Evolutionary conservation across 2,329 filamentous ascomycete genomes (phyloP).

Genomic region (Triangularia verruculosa): DNA sequence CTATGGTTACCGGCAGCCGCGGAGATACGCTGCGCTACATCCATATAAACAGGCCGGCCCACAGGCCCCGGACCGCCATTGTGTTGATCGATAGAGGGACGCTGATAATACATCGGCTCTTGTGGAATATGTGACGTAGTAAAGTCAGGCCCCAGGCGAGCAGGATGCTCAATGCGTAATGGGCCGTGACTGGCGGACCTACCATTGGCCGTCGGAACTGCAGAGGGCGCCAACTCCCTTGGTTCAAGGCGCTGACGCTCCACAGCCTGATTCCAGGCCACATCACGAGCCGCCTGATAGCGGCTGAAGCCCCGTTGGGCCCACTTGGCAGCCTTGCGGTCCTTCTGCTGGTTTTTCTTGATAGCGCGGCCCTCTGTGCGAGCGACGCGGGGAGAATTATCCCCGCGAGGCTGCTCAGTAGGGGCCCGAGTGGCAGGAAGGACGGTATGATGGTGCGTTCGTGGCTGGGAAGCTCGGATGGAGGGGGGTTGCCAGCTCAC

Average conservation of each 20-base stretch:
- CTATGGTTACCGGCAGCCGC: constrained; percentile 12
- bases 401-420: background rate
- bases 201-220: constrained; percentile 11
- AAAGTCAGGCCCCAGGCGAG: constrained; percentile 5
- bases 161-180: constrained; percentile 8
- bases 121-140: constrained; percentile 6
- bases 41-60: background rate
- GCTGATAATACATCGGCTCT: constrained; percentile 12
- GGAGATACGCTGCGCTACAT: constrained; percentile 1
- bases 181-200: constrained; percentile 18
- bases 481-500: constrained; percentile 12
- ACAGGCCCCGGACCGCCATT: background rate
- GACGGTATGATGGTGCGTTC: background rate
- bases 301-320: constrained; percentile 46
- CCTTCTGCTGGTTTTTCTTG: constrained; percentile 21
- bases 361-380: constrained; percentile 6
- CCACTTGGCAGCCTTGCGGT: constrained; percentile 33
- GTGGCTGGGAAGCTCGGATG: background rate
- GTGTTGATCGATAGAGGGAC: background rate
- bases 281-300: constrained; percentile 38
- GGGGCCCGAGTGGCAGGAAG: background rate
- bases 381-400: constrained; percentile 6
- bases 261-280: constrained; percentile 34
- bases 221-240: constrained; percentile 6
- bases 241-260: constrained; percentile 30